Base-by-base conservation (phyloP, 225 moss, liverwort and hornwort genomes). In the Pleurozium schreberi region DNA sequence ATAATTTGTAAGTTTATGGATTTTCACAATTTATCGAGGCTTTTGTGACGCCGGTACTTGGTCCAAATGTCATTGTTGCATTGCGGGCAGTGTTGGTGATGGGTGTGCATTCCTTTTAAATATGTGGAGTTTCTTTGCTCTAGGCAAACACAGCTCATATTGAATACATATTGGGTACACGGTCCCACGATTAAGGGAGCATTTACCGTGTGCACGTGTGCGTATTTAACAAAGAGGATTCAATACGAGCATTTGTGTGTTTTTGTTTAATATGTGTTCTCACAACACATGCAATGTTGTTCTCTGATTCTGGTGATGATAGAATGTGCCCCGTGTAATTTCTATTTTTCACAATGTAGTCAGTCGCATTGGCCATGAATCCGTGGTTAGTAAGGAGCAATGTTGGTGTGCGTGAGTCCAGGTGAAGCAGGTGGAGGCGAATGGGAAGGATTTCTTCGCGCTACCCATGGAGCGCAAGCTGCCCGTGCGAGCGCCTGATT, bases 381-480 rank as follows among this genome's bases (percentile, higher is more conserved):
- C 14, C 28, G 14, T 59, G 80, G 23, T 34, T 66, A 22, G 27
- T 14, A 34, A 19, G 27, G 7, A 68, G 64, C 40, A 17, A n/a
- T 40, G 19, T 31, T 69, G 42, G 80, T 40, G 25, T 31, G 49
- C 34, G 8, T 80, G 90, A 47, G 18, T 61, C 9, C 89, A 93
- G 89, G 92, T 92, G 81, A 91, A 91, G 90, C 91, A 91, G 70
- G 92, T 92, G 86, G 91, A 93, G 81, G 79, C 86, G 5, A 91
- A 96, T 66, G 96, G 84, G 22, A 83, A 88, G 70, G 89, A 91
- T 45, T 93, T 96, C 71, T 96, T 96, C 22, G 92, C 88, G 18
- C 50, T 96, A 92, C 93, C 95, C 3, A 83, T 90, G 79, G 92
- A 95, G 70, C 91, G 92, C 31, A 93, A 93, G 86, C 69, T 92